These are phyloP conservation scores for Talaromyces sp. DNA, from an alignment of 2,329 filamentous ascomycete genomes.

Conservation along the genomic window DNA sequence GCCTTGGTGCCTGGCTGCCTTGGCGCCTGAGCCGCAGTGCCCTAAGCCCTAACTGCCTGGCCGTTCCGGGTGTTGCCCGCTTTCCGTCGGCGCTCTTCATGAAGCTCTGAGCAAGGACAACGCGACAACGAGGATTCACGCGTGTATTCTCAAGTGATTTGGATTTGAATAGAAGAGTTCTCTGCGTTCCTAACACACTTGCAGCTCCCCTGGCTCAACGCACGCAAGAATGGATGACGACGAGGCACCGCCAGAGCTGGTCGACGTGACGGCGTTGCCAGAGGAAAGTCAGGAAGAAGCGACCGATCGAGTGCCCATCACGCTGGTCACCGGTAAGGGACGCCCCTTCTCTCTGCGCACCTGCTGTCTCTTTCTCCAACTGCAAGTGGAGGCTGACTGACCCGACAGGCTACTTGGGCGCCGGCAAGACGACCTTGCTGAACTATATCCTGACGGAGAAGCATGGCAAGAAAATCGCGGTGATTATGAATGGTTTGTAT, in stretches of 20 bases:
- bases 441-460: constrained; percentile 94
- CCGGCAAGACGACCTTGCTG: constrained; percentile 89
- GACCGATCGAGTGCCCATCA: constrained; percentile 43
- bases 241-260: constrained; percentile 40
- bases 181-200: background rate
- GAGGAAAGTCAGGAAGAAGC: constrained; percentile 21
- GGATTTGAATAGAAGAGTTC: background rate
- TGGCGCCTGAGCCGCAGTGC: constrained; percentile 15
- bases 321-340: constrained; percentile 44
- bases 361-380: background rate
- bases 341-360: background rate
- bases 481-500: constrained; percentile 79
- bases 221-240: constrained; percentile 32
- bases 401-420: constrained; percentile 75
- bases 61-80: constrained; percentile 10
- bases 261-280: constrained; percentile 32
- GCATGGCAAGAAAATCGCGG: constrained; percentile 96
- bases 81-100: constrained; percentile 5
- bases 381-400: background rate
- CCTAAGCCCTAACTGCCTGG: constrained; percentile 29
- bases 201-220: background rate
- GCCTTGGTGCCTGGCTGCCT: constrained; percentile 8
- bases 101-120: background rate
- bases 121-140: background rate
- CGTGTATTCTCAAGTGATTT: background rate